Evolutionary conservation across 1,284 basidiomycete species (phyloP).

Genomic region (Pholiota adiposa): DNA sequence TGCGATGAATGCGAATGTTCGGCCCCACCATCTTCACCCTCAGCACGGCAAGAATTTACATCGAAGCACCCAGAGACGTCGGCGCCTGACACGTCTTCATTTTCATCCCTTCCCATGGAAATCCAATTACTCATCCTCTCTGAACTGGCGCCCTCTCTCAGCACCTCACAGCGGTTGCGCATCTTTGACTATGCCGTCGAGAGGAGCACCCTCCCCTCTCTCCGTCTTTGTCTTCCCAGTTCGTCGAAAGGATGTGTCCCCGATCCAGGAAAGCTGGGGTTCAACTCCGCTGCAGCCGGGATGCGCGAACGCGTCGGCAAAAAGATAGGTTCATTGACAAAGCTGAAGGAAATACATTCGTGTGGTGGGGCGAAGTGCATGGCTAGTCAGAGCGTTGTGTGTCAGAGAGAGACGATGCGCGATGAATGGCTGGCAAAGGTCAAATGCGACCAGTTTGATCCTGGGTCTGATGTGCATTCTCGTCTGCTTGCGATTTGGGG

Average conservation of each 20-base stretch:
- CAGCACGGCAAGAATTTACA: constrained; percentile 13
- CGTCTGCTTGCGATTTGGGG: too few relatives aligned
- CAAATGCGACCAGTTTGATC: constrained; percentile 54
- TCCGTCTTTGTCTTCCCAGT: constrained; percentile 31
- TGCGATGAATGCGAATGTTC: constrained; percentile 15
- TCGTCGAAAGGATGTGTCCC: constrained; percentile 12
- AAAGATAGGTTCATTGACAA: constrained; percentile 9
- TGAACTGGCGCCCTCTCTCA: constrained; percentile 61
- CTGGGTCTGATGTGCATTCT: constrained; percentile 12
- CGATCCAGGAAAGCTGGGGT: constrained; percentile 7
- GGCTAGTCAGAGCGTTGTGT: constrained; percentile 36
- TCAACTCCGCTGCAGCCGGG: neutral
- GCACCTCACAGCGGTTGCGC: constrained; percentile 55
- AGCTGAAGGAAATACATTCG: constrained; percentile 21
- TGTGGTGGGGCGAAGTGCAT: constrained; percentile 7
- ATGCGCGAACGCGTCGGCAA: constrained; percentile 1
- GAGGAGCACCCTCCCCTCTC: constrained; percentile 55
- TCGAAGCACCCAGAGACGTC: neutral
- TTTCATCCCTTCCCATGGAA: constrained; percentile 58
- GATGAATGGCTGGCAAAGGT: constrained; percentile 47
- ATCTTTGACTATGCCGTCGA: constrained; percentile 61
- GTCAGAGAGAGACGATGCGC: constrained; percentile 46
- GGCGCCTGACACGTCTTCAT: constrained; percentile 32
- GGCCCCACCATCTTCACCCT: too few relatives aligned
- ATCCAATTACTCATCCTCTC: constrained; percentile 63